Evolutionary conservation across 495 filamentous ascomycete species (phyloP).

Genomic region (Hyaloscypha finlandica): DNA sequence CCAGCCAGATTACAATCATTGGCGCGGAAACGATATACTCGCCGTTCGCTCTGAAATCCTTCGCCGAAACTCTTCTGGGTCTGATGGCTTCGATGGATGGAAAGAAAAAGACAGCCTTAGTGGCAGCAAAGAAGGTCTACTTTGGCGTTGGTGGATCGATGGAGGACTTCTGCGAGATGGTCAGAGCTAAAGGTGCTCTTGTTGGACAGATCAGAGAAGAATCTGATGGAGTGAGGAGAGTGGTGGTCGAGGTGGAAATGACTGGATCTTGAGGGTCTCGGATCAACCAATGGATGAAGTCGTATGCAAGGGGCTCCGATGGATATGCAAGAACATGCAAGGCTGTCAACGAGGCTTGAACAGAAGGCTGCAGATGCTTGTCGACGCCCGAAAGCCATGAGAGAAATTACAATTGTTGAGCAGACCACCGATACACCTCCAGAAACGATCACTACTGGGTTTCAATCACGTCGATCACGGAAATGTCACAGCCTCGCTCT

Average conservation of each 20-base stretch:
- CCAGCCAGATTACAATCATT: slow-evolving; percentile 57
- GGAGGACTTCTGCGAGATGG: slow-evolving; percentile 75
- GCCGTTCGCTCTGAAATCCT: slow-evolving; percentile 68
- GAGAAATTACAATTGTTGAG: no score
- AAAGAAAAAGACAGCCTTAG: slow-evolving; percentile 60
- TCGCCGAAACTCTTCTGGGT: slow-evolving; percentile 70
- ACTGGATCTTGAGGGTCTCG: neutral
- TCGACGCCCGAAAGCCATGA: neutral
- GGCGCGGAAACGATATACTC: slow-evolving; percentile 97
- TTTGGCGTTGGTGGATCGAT: slow-evolving; percentile 96
- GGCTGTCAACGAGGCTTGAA: neutral
- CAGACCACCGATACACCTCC: no score
- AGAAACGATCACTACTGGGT: neutral
- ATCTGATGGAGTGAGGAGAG: slow-evolving; percentile 57
- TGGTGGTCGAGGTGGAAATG: slow-evolving; percentile 42
- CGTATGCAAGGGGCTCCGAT: no score
- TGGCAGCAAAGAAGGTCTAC: slow-evolving; percentile 92
- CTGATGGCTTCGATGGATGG: slow-evolving; percentile 58
- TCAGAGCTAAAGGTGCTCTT: slow-evolving; percentile 54
- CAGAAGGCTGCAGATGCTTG: no score
- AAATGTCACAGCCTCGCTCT: neutral
- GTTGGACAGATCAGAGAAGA: slow-evolving; percentile 65
- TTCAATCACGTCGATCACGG: neutral
- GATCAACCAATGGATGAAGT: neutral
- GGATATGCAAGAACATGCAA: neutral